Base-by-base conservation (phyloP, 768 basidiomycete genomes). In the Lactarius hatsudake region DNA sequence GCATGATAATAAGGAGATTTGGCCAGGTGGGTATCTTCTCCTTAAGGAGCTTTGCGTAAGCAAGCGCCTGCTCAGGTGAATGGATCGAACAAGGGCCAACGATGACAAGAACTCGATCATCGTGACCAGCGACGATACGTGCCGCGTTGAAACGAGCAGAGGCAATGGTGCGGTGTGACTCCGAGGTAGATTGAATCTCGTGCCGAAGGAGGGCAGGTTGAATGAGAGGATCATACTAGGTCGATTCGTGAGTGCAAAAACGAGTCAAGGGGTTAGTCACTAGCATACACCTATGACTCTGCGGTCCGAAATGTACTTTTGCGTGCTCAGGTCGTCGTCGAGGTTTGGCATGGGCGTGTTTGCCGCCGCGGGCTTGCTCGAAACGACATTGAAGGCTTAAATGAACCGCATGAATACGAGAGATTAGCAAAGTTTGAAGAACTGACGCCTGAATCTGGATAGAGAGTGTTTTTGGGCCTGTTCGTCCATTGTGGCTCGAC, bases 51-150 rank as follows among this genome's bases (percentile, higher is more conserved):
- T 79, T 79, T 15, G 92, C 93, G 73, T 94, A 94, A 71, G 89
- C 87, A 58, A 93, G 77, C 2, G 95, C 96, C 76, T 95, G 92
- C 61, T 88, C 87, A 4, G 93, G 79, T 10, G 88, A 91, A 75
- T 98, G 96, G 69, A 98, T 97, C 0, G 93, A 94, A 81, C 96
- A 98, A 30, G 96, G 96, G 3, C 96, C 96, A 71, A 98, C 90
- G 73, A 98, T 83, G 73, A 98, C 94, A 53, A 98, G 81, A 2
- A 98, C 70, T 56, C 94, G 87, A 69, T 93, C 89, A 71, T 96
- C 95, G 45, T 87, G 85, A 28, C 95, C 94, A 0, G 91, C 86
- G 38, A 95, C 81, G 71, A 96, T 87, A 65, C 86, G 82, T 0
- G 94, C 91, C 0, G 93, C 85, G 67, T 83, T 82, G 80, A 86